Conservation (phyloP, 208 protist species). For the Leptomonas seymouri region DNA sequence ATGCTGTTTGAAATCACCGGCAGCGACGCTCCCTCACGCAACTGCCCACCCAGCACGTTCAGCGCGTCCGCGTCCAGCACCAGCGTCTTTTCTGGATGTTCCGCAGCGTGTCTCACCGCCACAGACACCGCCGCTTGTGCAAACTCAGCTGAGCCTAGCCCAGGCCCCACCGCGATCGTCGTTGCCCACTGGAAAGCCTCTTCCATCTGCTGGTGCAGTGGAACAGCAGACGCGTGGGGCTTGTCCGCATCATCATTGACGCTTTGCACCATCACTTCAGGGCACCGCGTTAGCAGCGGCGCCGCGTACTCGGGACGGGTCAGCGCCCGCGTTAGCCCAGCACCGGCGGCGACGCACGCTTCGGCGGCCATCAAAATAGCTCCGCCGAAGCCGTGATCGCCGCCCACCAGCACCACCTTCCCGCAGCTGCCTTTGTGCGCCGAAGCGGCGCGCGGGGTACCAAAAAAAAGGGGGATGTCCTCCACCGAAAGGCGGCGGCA, state of each 20-base stretch:
- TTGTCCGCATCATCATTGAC: background rate
- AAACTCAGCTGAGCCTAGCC: slow-evolving; percentile 53
- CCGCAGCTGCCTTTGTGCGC: slow-evolving; percentile 79
- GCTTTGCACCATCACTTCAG: slow-evolving; percentile 70
- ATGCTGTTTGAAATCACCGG: slow-evolving; percentile 47
- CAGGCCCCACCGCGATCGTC: slow-evolving; percentile 69
- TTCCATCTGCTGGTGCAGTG: slow-evolving; percentile 24
- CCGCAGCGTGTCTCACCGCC: slow-evolving; percentile 37
- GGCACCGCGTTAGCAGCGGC: slow-evolving; percentile 74
- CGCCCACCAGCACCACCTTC: slow-evolving; percentile 69
- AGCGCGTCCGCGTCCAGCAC: slow-evolving; percentile 82
- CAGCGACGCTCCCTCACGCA: slow-evolving; percentile 3
- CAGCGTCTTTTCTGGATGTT: slow-evolving; percentile 46
- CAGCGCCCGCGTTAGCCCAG: slow-evolving; percentile 71
- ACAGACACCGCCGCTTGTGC: slow-evolving; percentile 26
- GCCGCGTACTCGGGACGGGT: slow-evolving; percentile 53
- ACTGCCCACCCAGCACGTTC: slow-evolving; percentile 41
- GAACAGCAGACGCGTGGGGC: background rate
- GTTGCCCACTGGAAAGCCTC: slow-evolving; percentile 54
- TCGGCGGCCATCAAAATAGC: slow-evolving; percentile 84
- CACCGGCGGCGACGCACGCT: slow-evolving; percentile 56
- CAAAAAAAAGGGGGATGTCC: slow-evolving; percentile 51
- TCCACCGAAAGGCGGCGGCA: slow-evolving; percentile 51
- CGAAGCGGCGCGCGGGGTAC: slow-evolving; percentile 24
- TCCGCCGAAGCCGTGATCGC: slow-evolving; percentile 70